Percentiles rank a stretch among this genome's conserved stretches.
Evolutionary conservation across 768 basidiomycete species (phyloP).

Genomic region (Dentipellis fragilis): DNA sequence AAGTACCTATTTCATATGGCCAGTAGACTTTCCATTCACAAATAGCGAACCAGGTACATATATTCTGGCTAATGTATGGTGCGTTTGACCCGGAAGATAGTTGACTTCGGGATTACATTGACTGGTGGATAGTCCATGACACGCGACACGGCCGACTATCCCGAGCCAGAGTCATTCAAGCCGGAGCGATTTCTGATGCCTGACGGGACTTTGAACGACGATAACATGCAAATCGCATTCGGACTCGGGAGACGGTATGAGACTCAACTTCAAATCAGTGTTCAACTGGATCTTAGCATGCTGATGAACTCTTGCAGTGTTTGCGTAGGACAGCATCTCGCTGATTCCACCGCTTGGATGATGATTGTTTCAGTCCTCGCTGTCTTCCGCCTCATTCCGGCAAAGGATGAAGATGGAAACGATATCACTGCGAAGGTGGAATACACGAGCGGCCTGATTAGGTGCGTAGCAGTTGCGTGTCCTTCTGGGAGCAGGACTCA

Average conservation of each 20-base stretch:
- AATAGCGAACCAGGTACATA: background rate
- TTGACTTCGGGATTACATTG: no score
- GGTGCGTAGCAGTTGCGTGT: background rate
- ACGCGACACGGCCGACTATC: no score
- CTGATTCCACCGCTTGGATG: constrained; percentile 13
- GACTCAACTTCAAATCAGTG: no score
- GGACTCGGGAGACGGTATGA: no score
- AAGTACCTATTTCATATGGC: background rate
- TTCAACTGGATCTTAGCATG: no score
- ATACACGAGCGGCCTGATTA: background rate
- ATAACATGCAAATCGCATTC: no score
- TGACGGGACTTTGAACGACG: no score
- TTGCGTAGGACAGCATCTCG: constrained; percentile 16
- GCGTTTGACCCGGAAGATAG: background rate
- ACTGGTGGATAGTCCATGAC: no score
- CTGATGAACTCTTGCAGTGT: constrained; percentile 2
- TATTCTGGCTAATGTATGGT: background rate
- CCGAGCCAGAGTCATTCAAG: no score
- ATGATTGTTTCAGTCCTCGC: constrained; percentile 7
- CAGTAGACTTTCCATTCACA: no score
- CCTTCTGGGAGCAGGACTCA: no score
- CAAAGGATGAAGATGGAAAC: constrained; percentile 6
- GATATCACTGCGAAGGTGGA: background rate
- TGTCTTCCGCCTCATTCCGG: constrained; percentile 6
- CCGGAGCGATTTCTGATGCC: no score